Percentiles rank a stretch among this genome's conserved stretches.
Evolutionary conservation across 495 filamentous ascomycete genomes (phyloP).

Genomic region (Friedmanniomyces endolithicus): DNA sequence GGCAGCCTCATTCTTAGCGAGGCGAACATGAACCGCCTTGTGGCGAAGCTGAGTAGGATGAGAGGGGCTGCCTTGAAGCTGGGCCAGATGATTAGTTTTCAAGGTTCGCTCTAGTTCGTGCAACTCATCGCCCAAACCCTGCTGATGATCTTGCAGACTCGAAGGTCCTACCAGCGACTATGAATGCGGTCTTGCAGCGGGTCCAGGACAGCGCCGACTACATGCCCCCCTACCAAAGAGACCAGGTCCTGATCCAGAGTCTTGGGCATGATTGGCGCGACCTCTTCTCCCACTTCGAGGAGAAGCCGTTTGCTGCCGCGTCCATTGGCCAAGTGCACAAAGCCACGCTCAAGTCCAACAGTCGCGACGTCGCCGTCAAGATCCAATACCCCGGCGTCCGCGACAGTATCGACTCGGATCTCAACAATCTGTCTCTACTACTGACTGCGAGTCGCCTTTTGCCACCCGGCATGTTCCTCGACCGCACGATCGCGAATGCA

Average conservation of each 20-base stretch:
- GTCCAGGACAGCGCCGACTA: constrained; percentile 97
- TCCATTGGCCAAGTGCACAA: constrained; percentile 95
- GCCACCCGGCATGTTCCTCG: constrained; percentile 82
- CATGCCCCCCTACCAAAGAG: constrained; percentile 86
- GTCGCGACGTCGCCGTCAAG: constrained; percentile 77
- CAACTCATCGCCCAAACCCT: background rate
- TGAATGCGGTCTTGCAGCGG: constrained; percentile 76
- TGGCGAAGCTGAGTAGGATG: constrained; percentile 87
- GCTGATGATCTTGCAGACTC: constrained; percentile 43
- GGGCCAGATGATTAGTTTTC: constrained; percentile 94
- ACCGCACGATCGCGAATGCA: constrained; percentile 97
- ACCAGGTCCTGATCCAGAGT: constrained; percentile 65
- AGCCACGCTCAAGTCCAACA: constrained; percentile 63
- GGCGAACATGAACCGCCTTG: constrained; percentile 81
- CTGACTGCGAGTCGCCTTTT: constrained; percentile 80
- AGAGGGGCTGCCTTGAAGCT: constrained; percentile 95
- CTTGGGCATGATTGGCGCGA: constrained; percentile 78
- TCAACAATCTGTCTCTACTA: constrained; percentile 81
- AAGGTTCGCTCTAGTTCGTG: constrained; percentile 39
- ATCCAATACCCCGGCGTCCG: constrained; percentile 97
- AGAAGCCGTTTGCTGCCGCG: constrained; percentile 88
- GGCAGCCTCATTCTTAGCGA: constrained; percentile 80
- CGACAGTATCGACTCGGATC: constrained; percentile 85
- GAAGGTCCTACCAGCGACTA: constrained; percentile 81
- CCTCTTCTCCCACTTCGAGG: constrained; percentile 71